Evolutionary conservation across 352 stramenopile species (phyloP).

Genomic region (Phytophthora pinifolia): DNA sequence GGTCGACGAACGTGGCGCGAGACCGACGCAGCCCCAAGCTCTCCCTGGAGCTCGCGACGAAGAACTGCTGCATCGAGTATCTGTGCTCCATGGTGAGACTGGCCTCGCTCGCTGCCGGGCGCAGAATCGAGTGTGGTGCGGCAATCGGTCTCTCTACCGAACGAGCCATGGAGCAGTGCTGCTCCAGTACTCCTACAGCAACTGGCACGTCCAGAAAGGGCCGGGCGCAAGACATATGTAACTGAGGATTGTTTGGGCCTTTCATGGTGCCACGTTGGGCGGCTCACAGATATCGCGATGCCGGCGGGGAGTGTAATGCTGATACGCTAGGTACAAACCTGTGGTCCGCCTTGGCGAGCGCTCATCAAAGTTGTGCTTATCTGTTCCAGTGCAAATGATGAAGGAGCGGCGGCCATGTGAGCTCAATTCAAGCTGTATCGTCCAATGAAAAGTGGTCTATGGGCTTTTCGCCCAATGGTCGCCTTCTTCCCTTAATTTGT

Average conservation of each 20-base stretch:
- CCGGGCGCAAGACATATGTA: constrained; percentile 20
- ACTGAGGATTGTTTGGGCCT: constrained; percentile 17
- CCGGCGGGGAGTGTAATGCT: constrained; percentile 13
- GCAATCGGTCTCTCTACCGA: constrained; percentile 4
- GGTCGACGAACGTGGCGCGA: constrained; percentile 24
- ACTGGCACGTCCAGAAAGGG: constrained; percentile 14
- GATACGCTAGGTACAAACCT: constrained; percentile 5
- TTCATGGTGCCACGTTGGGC: constrained; percentile 12
- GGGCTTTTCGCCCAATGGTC: too few relatives aligned
- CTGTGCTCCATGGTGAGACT: constrained; percentile 28
- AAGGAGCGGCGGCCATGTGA: too few relatives aligned
- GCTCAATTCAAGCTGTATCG: too few relatives aligned
- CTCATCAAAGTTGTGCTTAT: fast-evolving
- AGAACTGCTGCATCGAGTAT: constrained; percentile 37
- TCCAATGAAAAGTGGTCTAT: too few relatives aligned
- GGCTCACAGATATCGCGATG: constrained; percentile 20
- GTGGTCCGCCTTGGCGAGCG: too few relatives aligned
- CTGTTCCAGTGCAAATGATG: too few relatives aligned
- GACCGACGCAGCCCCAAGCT: constrained; percentile 24
- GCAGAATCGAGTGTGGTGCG: constrained; percentile 29
- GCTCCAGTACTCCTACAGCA: neutral
- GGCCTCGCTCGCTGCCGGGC: constrained; percentile 17
- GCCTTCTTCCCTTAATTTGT: too few relatives aligned
- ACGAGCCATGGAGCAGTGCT: constrained; percentile 3
- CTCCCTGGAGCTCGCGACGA: constrained; percentile 18